These are phyloP conservation scores for Crithidia brevicula DNA, from an alignment of 208 protist species.

Conservation along the genomic window DNA sequence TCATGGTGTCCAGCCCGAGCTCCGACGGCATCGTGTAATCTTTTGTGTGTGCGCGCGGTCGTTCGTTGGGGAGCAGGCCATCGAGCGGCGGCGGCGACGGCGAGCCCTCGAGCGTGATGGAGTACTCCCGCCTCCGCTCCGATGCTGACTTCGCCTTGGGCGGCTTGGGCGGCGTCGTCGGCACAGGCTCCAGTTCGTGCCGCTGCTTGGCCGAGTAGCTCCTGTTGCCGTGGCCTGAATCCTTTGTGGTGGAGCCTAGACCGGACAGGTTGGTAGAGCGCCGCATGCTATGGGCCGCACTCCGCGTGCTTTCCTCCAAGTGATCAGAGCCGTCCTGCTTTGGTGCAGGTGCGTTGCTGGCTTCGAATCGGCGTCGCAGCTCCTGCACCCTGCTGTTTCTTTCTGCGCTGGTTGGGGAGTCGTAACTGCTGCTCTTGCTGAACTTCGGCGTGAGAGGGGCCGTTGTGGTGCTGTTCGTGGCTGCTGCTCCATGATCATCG, in stretches of 20 bases:
- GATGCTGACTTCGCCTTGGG: background rate
- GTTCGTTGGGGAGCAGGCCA: background rate
- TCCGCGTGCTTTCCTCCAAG: background rate
- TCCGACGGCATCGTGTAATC: slow-evolving; percentile 16
- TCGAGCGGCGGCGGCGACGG: slow-evolving; percentile 7
- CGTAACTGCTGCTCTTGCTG: background rate
- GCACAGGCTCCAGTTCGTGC: background rate
- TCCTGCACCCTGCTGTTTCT: slow-evolving; percentile 9
- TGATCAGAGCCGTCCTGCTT: background rate
- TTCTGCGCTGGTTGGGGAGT: slow-evolving; percentile 8
- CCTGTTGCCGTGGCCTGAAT: background rate
- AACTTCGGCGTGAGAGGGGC: background rate
- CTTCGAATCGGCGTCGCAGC: slow-evolving; percentile 8
- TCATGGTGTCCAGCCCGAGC: background rate
- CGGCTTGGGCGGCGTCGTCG: background rate
- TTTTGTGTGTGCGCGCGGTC: background rate
- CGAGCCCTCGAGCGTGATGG: slow-evolving; percentile 9
- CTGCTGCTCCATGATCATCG: background rate
- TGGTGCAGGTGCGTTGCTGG: background rate
- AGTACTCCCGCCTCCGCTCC: slow-evolving; percentile 10
- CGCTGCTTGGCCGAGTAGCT: slow-evolving; percentile 19
- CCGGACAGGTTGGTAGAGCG: background rate
- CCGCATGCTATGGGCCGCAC: background rate
- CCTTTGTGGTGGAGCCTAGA: background rate
- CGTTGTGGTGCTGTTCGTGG: background rate